phyloP scores from a whole-genome alignment of 2,329 filamentous ascomycete genomes.

The Sphaerulina vaccinii region DNA sequence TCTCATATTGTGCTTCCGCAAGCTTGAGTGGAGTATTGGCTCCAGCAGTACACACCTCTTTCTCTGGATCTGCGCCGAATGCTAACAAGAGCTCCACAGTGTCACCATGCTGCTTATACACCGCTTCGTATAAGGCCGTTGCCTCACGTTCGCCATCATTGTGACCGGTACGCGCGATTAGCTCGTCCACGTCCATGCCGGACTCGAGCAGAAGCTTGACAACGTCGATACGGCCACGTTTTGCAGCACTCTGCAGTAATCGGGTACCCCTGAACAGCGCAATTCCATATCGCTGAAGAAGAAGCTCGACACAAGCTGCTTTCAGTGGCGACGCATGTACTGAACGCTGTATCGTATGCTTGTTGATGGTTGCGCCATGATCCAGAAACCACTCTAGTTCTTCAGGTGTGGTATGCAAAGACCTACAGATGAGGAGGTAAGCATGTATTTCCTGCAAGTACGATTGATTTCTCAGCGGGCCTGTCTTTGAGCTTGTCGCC shows the following conservation, averaged over 20 bases:
- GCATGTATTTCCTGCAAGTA: too few species aligned
- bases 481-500: too few species aligned
- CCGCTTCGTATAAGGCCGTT: slow-evolving; percentile 22
- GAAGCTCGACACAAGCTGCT: slow-evolving; percentile 15
- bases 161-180: slow-evolving; percentile 9
- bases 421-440: too few species aligned
- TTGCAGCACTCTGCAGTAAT: slow-evolving; percentile 21
- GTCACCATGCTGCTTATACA: slow-evolving; percentile 21
- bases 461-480: too few species aligned
- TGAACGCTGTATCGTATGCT: slow-evolving; percentile 9
- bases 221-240: slow-evolving; percentile 14
- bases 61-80: slow-evolving; percentile 18
- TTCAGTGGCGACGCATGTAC: slow-evolving; percentile 12
- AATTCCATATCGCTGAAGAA: slow-evolving; percentile 13
- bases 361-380: slow-evolving; percentile 17
- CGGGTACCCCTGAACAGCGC: slow-evolving; percentile 15
- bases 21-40: slow-evolving; percentile 17
- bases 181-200: slow-evolving; percentile 18
- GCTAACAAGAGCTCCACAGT: slow-evolving; percentile 14
- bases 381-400: slow-evolving; percentile 23
- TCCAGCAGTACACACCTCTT: slow-evolving; percentile 12
- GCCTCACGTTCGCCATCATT: slow-evolving; percentile 16
- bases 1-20: slow-evolving; percentile 15
- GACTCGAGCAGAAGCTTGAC: slow-evolving; percentile 17
- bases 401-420: slow-evolving; percentile 17